Evolutionary conservation across 176 grass and related monocot genomes (phyloP).

Genomic region (Saccharum officinarum): DNA sequence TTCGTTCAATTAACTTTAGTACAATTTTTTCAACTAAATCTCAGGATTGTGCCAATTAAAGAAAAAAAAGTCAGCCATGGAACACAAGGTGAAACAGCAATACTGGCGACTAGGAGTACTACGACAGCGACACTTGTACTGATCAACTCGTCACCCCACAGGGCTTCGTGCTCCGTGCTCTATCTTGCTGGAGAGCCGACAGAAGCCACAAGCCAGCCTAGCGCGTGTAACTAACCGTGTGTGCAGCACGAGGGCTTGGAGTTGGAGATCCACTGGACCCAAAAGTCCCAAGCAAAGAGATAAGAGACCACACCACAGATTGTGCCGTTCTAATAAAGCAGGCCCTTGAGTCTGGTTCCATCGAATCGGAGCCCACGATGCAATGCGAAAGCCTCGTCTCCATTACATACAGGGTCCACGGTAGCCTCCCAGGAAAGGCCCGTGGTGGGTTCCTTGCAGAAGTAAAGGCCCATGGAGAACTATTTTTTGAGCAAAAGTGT

Average conservation of each 20-base stretch:
- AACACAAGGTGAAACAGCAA: no score
- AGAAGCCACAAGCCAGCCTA: no score
- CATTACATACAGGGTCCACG: background rate
- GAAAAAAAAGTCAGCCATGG: background rate
- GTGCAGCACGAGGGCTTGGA: background rate
- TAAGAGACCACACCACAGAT: background rate
- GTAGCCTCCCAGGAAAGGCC: background rate
- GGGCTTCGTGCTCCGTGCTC: no score
- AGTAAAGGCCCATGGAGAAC: background rate
- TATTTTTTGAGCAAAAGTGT: background rate
- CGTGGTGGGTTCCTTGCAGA: background rate
- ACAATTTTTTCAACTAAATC: background rate
- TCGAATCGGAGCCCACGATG: background rate
- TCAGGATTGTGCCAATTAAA: background rate
- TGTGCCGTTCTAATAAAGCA: background rate
- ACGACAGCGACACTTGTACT: no score
- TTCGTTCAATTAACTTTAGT: background rate
- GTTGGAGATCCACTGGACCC: background rate
- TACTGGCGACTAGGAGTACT: no score
- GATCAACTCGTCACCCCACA: no score
- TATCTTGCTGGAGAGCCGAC: no score
- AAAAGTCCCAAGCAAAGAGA: background rate
- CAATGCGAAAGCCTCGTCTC: background rate
- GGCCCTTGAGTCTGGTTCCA: background rate
- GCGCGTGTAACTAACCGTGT: no score